Evolutionary conservation across 164 flowering plant genomes (phyloP).

Genomic region (Buxus sempervirens): DNA sequence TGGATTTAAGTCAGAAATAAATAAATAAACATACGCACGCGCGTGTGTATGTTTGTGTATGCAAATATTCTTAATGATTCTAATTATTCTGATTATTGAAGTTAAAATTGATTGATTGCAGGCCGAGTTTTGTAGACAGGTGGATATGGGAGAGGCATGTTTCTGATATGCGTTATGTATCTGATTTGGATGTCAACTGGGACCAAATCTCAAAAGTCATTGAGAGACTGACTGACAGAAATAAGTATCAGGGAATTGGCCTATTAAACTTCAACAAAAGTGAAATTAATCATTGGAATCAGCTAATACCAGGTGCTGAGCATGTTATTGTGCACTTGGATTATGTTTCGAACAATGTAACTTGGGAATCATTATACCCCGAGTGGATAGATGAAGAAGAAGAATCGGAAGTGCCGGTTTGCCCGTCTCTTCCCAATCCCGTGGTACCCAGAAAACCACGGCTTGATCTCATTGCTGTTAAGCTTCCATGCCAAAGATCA

Average conservation of each 20-base stretch:
- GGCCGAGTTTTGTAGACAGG: slow-evolving; percentile 39
- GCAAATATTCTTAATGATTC: too few species aligned
- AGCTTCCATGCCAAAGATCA: slow-evolving; percentile 46
- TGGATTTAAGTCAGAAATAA: too few species aligned
- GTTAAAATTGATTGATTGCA: slow-evolving; percentile 20
- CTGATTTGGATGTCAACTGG: slow-evolving; percentile 41
- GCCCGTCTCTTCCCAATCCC: slow-evolving; percentile 39
- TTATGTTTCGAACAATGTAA: slow-evolving; percentile 27
- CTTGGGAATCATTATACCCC: slow-evolving; percentile 58
- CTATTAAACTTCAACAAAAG: slow-evolving; percentile 45
- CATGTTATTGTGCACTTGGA: slow-evolving; percentile 37
- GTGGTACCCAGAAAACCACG: slow-evolving; percentile 22
- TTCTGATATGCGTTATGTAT: slow-evolving; percentile 39
- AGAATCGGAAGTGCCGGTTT: slow-evolving; percentile 46
- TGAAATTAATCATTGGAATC: slow-evolving; percentile 38
- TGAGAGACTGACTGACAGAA: slow-evolving; percentile 19
- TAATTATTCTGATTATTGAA: not conserved
- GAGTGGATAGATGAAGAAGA: slow-evolving; percentile 76
- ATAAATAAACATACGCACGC: too few species aligned
- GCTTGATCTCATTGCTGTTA: slow-evolving; percentile 50
- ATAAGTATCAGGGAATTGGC: slow-evolving; percentile 32
- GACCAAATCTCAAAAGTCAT: slow-evolving; percentile 25
- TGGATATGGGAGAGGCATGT: slow-evolving; percentile 41
- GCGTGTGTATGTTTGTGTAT: too few species aligned
- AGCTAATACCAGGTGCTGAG: slow-evolving; percentile 24